phyloP scores from a whole-genome alignment of 306 rosid species.

The Rosa lucieae region DNA sequence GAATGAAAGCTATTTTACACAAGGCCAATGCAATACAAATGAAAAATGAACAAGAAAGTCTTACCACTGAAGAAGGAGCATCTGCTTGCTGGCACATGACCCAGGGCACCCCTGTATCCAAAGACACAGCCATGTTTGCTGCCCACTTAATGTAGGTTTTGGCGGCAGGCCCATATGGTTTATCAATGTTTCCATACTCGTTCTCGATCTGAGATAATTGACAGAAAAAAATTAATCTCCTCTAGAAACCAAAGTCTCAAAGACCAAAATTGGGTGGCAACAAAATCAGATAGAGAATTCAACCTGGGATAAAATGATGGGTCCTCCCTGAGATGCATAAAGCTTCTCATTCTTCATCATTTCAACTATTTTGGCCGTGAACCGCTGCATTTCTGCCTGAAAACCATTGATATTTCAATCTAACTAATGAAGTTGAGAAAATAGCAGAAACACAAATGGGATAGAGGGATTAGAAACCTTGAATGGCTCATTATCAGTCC shows the following conservation, averaged over 20 bases:
- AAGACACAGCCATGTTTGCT: constrained; percentile 81
- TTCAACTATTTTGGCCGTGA: constrained; percentile 78
- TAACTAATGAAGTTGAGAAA: constrained; percentile 4
- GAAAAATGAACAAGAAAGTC: constrained; percentile 26
- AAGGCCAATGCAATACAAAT: background rate
- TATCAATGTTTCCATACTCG: constrained; percentile 72
- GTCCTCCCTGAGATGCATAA: constrained; percentile 94
- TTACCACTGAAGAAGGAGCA: constrained; percentile 93
- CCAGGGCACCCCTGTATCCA: constrained; percentile 98
- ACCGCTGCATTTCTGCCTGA: constrained; percentile 89
- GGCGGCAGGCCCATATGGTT: constrained; percentile 58
- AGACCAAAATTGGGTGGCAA: background rate
- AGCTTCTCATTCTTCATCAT: constrained; percentile 82
- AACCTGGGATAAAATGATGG: constrained; percentile 94
- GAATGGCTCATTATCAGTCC: constrained; percentile 81
- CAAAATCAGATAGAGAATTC: background rate
- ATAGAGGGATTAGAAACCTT: constrained; percentile 42
- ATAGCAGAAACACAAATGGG: background rate
- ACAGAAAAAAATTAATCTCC: constrained; percentile 3
- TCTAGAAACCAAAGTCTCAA: background rate
- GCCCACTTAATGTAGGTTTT: constrained; percentile 82
- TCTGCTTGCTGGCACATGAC: constrained; percentile 91
- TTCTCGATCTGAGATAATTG: constrained; percentile 64
- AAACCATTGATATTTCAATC: constrained; percentile 11
- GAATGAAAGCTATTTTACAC: background rate